Evolutionary conservation across 768 basidiomycete species (phyloP), one percentile per base, ranked within the genome.

Genomic region (Mrakia frigida): DNA sequence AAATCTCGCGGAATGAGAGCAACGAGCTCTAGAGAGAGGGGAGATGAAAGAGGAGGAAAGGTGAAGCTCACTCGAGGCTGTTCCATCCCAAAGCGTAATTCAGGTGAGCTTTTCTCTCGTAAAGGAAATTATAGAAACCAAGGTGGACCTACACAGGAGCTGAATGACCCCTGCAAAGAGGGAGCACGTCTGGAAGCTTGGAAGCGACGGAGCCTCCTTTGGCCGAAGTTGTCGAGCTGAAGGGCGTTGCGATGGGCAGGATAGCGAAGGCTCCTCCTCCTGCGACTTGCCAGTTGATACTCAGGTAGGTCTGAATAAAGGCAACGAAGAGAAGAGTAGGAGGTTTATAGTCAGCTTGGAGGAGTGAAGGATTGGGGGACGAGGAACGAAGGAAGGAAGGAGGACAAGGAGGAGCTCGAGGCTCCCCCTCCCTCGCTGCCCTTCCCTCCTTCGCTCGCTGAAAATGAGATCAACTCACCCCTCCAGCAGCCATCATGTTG

Each of bases 101-200:
- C 35, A 91, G 86, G 2, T 89, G 91, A 1, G 56, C 52, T 52
- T 21, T 37, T 14, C 16, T 43, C n/a, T n/a, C n/a, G n/a, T n/a
- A n/a, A n/a, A n/a, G n/a, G n/a, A n/a, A n/a, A n/a, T n/a, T n/a
- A n/a, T n/a, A n/a, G n/a, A n/a, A n/a, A n/a, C n/a, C n/a, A n/a
- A 37, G 16, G n/a, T 23, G 71, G 21, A 74, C 70, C 28, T 43
- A 78, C 37, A 84, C 83, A 10, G 85, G 83, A 0, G 82, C 85
- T 21, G 84, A 82, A 79, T 86, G 86, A 41, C 90, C 92, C 74
- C 96, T 90, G 25, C 93, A 93, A 74, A 98, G 88, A 0, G 97
- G 97, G 56, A 98, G 86, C 78, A 91, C 89, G 82, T 99, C 97
- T 1, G 95, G 97, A 28, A 98, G 87, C 84, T 92, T 95, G 82